Conservation (phyloP, 2,329 filamentous ascomycete species). For the Aaosphaeria pasadenensis region DNA sequence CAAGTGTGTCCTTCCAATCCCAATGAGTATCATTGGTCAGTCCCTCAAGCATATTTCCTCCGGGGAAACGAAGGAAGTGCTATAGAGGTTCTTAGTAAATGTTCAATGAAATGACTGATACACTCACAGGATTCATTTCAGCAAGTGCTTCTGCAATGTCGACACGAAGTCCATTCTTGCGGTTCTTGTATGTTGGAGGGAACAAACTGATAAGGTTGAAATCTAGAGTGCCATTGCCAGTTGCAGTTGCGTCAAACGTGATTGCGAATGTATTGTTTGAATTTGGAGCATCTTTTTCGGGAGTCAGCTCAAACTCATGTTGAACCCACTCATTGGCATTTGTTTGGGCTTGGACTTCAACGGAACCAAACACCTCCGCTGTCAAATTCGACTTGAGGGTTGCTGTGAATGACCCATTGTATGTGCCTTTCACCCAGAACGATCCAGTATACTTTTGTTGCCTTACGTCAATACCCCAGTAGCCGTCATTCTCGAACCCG, state of each 20-base stretch:
- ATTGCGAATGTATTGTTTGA: slow-evolving; percentile 53
- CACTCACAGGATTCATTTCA: slow-evolving; percentile 36
- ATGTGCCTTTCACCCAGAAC: slow-evolving; percentile 46
- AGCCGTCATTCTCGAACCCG: slow-evolving; percentile 50
- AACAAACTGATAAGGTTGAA: slow-evolving; percentile 55
- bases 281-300: slow-evolving; percentile 39
- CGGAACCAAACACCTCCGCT: slow-evolving; percentile 39
- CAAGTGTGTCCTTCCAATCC: slow-evolving; percentile 51
- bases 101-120: background rate
- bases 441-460: slow-evolving; percentile 50
- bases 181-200: slow-evolving; percentile 53
- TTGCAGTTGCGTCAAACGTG: slow-evolving; percentile 45
- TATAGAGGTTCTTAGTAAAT: slow-evolving; percentile 3
- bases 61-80: slow-evolving; percentile 50
- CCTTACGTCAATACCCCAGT: slow-evolving; percentile 52
- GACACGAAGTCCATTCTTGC: slow-evolving; percentile 50
- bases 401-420: slow-evolving; percentile 36
- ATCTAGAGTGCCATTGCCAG: slow-evolving; percentile 21
- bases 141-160: slow-evolving; percentile 49
- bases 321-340: slow-evolving; percentile 35
- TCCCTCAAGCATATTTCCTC: slow-evolving; percentile 48
- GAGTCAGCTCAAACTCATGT: slow-evolving; percentile 38
- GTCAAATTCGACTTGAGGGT: slow-evolving; percentile 41
- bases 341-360: slow-evolving; percentile 26
- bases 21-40: slow-evolving; percentile 19